Evolutionary conservation across 495 filamentous ascomycete genomes (phyloP), one percentile per base, ranked within the genome.

Genomic region (Podospora appendiculata): DNA sequence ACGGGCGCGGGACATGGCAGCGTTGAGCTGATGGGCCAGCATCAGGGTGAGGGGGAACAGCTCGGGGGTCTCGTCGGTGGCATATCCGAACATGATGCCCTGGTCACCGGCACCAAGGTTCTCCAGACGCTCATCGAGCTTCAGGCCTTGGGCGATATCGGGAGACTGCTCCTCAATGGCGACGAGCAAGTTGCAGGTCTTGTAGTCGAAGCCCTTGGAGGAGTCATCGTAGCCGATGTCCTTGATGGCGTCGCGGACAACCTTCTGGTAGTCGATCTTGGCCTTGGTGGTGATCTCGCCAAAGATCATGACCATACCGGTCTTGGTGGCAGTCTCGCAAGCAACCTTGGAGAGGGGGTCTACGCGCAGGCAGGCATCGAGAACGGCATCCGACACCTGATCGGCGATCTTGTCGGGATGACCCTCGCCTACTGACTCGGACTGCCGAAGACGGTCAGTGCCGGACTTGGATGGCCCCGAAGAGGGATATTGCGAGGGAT

Each of bases 31-130:
- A 81, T 98, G 93, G 64, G 93, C 85, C 67, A 96, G 82, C 51
- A 90, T 82, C 60, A 96, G 77, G 58, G 93, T 96, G 65, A 98
- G 77, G 56, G 93, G 93, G 66, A 97, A 86, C 57, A 93, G 83
- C 77, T 98, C 92, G 55, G 93, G 93, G 65, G 93, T 97, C 82
- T 98, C 93, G 63, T 98, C 92, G 69, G 93, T 95, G 66, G 93
- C 93, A 84, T 98, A 98, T 60, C 93, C 93, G 74, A 98, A 98
- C 93, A 98, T 98, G 80, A 98, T 96, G 79, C 93, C 93, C 79
- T 98, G 93, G 77, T 98, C 93, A 87, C 93, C 93, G 52, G 93
- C 93, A 76, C 93, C 93, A 56, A 98, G 83, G 75, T 95, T 86
- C 84, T 98, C 93, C 54, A 98, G 84, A 58, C 88, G 90, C 76